phyloP scores from a whole-genome alignment of 306 rosid genomes.

The Lablab purpureus region DNA sequence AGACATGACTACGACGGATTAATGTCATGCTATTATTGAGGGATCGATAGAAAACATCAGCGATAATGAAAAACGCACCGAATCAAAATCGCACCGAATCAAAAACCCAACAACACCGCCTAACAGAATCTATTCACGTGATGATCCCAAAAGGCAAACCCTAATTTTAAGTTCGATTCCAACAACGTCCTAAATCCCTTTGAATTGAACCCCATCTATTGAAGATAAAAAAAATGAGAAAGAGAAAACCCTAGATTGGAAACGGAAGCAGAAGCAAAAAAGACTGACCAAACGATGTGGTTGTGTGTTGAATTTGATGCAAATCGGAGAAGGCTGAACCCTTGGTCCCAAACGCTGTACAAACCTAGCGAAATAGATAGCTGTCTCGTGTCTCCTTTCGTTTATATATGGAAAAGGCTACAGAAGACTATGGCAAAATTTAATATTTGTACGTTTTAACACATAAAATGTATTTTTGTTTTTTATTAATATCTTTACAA shows the following conservation, averaged over 20 bases:
- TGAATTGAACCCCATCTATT: neutral
- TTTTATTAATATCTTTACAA: too few relatives aligned
- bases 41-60: constrained; percentile 1
- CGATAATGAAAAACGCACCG: neutral
- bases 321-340: neutral
- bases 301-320: neutral
- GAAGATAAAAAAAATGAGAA: neutral
- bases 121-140: neutral
- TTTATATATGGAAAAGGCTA: neutral
- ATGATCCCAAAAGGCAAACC: constrained; percentile 23
- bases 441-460: neutral
- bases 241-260: neutral
- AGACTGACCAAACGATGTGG: constrained; percentile 27
- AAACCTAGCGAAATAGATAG: neutral
- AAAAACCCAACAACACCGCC: neutral
- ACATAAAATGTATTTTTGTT: too few relatives aligned
- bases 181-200: neutral
- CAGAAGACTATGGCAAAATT: neutral
- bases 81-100: neutral
- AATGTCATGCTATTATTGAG: neutral
- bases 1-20: neutral
- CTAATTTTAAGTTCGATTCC: constrained; percentile 1
- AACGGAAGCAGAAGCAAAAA: neutral
- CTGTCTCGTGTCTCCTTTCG: neutral
- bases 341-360: neutral